Evolutionary conservation across 2,329 filamentous ascomycete species (phyloP), one percentile per base, ranked within the genome.

Genomic region (Pseudogymnoascus sp.): DNA sequence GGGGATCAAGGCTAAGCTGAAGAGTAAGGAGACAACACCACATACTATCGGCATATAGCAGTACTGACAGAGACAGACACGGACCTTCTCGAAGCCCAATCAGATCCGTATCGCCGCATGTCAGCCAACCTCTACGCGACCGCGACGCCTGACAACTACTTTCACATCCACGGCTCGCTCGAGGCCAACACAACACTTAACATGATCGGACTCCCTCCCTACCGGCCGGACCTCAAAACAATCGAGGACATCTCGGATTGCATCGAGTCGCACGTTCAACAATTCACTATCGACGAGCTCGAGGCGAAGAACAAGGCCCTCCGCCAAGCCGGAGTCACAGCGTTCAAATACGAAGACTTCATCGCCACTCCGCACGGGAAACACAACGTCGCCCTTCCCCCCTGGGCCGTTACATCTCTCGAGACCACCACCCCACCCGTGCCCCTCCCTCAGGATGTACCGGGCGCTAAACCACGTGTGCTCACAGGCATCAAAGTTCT

Each of bases 81-180:
- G 69, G 89, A 91, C 73, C 74, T 91, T 21, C 76, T 89, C 4
- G 77, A 82, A 65, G 89, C 89, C 1, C 89, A 91, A 71, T 89
- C 88, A 1, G 84, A 86, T 65, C 77, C 84, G 6, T 91, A 91
- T 71, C 83, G 88, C 8, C 84, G 88, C 65, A 80, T 91, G 74
- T 89, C 88, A 10, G 88, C 88, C 13, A 90, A 90, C 65, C 75
- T 91, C 1, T 91, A 90, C 74, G 79, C 82, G 69, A 90, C 88
- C 7, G 86, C 84, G 71, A 80, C 79, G n/a, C 75, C 79, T 1
- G 83, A 82, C n/a, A 80, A 87, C 70, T 91, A 84, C 70, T 91
- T 89, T 70, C 88, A 91, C 70, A 87, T 91, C 26, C 88, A 91
- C 71, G 88, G 88, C 50, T 91, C 88, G 0, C 75, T 91, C 0